These are phyloP conservation scores for Datisca glomerata DNA, from an alignment of 306 rosid genomes.

Conservation along the genomic window DNA sequence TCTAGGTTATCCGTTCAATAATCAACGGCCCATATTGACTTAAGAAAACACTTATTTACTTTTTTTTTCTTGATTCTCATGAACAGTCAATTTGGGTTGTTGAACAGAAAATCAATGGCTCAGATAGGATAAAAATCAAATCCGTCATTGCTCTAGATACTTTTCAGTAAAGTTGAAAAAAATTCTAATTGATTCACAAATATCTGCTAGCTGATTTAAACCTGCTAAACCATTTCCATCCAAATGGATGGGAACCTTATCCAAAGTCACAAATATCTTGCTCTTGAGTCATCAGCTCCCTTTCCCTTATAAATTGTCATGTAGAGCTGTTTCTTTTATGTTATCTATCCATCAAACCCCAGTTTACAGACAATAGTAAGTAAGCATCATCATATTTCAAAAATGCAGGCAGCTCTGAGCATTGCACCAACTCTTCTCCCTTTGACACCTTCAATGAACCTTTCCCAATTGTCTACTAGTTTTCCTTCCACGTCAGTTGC, in stretches of 20 bases:
- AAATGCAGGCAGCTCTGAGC: slow-evolving; percentile 47
- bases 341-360: too few species aligned
- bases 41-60: too few species aligned
- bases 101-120: too few species aligned
- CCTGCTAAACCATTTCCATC: slow-evolving; percentile 1
- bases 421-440: slow-evolving; percentile 32
- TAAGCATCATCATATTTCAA: too few species aligned
- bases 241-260: slow-evolving; percentile 1
- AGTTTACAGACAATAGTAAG: too few species aligned
- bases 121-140: too few species aligned
- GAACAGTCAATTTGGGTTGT: not conserved
- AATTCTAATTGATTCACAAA: not conserved
- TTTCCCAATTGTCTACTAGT: slow-evolving; percentile 7
- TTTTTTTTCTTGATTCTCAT: not conserved
- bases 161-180: not conserved
- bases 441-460: slow-evolving; percentile 25
- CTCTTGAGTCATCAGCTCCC: too few species aligned
- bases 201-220: slow-evolving; percentile 7
- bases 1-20: too few species aligned
- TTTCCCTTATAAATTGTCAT: too few species aligned
- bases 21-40: too few species aligned
- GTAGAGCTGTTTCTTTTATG: too few species aligned
- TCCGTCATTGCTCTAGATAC: not conserved
- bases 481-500: slow-evolving; percentile 18
- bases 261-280: not conserved